phyloP scores from a whole-genome alignment of 805 yeast genomes.

The Saccharomycopsis schoenii region DNA sequence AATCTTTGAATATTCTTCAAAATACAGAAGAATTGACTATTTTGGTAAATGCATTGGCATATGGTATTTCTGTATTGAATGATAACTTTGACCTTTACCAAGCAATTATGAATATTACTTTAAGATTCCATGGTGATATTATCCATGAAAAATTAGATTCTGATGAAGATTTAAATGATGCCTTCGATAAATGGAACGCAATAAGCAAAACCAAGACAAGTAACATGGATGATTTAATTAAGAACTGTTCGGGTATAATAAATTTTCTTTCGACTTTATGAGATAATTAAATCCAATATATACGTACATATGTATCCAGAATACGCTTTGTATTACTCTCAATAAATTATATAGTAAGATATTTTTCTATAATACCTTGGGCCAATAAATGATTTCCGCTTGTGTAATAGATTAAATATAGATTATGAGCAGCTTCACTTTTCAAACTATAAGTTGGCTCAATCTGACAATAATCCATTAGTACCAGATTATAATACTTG shows the following conservation, averaged over 20 bases:
- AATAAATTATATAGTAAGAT: slow-evolving; percentile 37
- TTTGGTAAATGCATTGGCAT: slow-evolving; percentile 59
- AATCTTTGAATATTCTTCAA: slow-evolving; percentile 58
- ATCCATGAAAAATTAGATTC: slow-evolving; percentile 31
- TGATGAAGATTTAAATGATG: slow-evolving; percentile 32
- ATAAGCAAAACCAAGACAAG: slow-evolving; percentile 33
- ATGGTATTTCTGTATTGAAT: slow-evolving; percentile 42
- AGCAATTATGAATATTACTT: slow-evolving; percentile 67
- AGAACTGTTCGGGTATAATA: slow-evolving; percentile 75
- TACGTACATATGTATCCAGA: not conserved
- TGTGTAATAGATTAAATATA: slow-evolving; percentile 61
- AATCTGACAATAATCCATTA: slow-evolving; percentile 23
- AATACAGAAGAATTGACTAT: slow-evolving; percentile 58
- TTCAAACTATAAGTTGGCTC: slow-evolving; percentile 42
- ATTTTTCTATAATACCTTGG: slow-evolving; percentile 49
- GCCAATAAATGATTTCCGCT: slow-evolving; percentile 68
- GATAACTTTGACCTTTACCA: slow-evolving; percentile 67
- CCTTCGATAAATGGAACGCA: slow-evolving; percentile 41
- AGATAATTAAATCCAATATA: not conserved
- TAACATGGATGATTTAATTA: slow-evolving; percentile 54
- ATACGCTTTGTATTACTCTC: not conserved
- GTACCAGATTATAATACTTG: slow-evolving; percentile 60
- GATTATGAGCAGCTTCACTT: slow-evolving; percentile 79
- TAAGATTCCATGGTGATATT: slow-evolving; percentile 77
- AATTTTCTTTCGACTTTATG: slow-evolving; percentile 1